These are phyloP conservation scores for Themeda triandra DNA, from an alignment of 176 grass and related monocot species.

Conservation along the genomic window DNA sequence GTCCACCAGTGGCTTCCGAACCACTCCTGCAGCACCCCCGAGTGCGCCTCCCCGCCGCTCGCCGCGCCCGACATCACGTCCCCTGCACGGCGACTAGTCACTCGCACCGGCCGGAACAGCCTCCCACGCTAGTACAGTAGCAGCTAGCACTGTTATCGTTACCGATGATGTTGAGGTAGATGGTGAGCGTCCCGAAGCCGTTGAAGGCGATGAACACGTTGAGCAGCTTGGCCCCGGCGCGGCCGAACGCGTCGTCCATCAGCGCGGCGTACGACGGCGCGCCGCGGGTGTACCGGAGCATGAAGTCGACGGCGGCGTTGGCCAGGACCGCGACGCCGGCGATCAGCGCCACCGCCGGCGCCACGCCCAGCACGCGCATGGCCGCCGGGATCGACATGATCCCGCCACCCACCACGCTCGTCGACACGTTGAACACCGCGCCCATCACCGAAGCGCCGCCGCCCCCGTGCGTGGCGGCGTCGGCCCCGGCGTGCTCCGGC, in stretches of 20 bases:
- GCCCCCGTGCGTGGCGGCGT: background rate
- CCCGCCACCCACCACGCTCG: slow-evolving; percentile 77
- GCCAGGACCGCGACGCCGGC: slow-evolving; percentile 45
- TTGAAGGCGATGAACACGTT: slow-evolving; percentile 56
- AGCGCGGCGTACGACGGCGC: slow-evolving; percentile 59
- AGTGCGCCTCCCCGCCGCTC: slow-evolving; percentile 31
- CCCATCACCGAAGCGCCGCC: slow-evolving; percentile 43
- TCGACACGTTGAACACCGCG: slow-evolving; percentile 86
- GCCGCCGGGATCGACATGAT: slow-evolving; percentile 94
- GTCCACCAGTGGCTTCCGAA: slow-evolving; percentile 80
- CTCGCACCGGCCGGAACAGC: background rate
- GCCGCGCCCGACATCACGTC: slow-evolving; percentile 64
- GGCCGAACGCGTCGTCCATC: slow-evolving; percentile 69
- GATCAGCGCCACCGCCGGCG: slow-evolving; percentile 52
- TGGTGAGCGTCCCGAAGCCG: slow-evolving; percentile 52
- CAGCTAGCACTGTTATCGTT: background rate
- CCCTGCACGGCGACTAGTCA: background rate
- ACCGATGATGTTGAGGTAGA: slow-evolving; percentile 75
- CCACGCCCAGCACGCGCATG: slow-evolving; percentile 75
- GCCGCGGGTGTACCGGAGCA: slow-evolving; percentile 56
- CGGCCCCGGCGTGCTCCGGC: background rate
- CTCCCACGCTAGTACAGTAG: too few relatives aligned
- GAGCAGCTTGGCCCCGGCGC: slow-evolving; percentile 38
- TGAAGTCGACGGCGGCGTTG: slow-evolving; percentile 50
- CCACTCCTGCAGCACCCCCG: slow-evolving; percentile 69